A percentile compares a stretch with the other conserved stretches of the same genome.
Conservation (phyloP, 2,329 filamentous ascomycete genomes). For the Sporothrix luriei region DNA sequence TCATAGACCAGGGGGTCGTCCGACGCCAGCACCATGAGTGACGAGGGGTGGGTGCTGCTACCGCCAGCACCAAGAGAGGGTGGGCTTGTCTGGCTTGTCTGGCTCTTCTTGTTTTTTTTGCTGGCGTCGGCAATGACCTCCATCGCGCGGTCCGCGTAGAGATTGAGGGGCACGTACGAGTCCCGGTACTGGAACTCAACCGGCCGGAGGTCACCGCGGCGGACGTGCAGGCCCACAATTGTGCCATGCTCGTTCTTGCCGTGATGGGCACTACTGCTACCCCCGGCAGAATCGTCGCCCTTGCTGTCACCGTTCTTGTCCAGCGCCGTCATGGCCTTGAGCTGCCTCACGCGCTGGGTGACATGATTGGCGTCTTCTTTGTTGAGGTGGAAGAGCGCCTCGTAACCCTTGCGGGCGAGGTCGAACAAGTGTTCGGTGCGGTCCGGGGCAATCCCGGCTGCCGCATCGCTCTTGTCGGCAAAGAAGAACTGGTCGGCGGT, state of each 20-base stretch:
- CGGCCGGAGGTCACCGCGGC: constrained; percentile 77
- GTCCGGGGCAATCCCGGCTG: constrained; percentile 42
- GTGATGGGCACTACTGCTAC: constrained; percentile 33
- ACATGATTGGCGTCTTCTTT: constrained; percentile 68
- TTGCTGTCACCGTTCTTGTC: constrained; percentile 40
- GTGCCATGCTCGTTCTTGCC: constrained; percentile 50
- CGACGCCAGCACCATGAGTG: constrained; percentile 68
- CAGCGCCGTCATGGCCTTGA: constrained; percentile 53
- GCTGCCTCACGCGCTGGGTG: constrained; percentile 57
- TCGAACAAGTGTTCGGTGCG: constrained; percentile 56
- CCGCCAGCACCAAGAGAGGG: background rate
- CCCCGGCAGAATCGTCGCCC: constrained; percentile 34
- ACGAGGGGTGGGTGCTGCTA: constrained; percentile 32
- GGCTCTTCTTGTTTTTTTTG: background rate
- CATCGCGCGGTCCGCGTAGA: constrained; percentile 64
- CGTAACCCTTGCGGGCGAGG: constrained; percentile 69
- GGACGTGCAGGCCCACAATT: constrained; percentile 73
- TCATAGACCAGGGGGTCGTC: constrained; percentile 78
- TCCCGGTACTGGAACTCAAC: constrained; percentile 74
- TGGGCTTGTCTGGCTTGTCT: background rate
- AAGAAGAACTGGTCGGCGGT: constrained; percentile 69
- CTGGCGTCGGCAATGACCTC: constrained; percentile 53
- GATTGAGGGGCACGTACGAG: constrained; percentile 74
- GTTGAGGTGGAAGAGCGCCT: constrained; percentile 71
- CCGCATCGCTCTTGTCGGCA: constrained; percentile 38